Base-by-base conservation (phyloP, 306 rosid species). In the Canavalia ensiformis region DNA sequence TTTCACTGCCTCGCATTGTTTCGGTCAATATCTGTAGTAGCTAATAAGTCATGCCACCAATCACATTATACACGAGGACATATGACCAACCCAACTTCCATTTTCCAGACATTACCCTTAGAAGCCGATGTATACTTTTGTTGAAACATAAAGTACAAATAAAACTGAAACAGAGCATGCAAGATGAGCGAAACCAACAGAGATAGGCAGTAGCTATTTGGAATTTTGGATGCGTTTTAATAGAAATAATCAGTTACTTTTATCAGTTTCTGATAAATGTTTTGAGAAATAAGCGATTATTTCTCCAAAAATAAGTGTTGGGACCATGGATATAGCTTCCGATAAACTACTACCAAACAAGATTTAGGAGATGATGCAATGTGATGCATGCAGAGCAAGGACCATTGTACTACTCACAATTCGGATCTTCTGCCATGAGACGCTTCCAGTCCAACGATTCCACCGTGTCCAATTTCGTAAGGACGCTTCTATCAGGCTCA, bases 391-490 rank as follows among this genome's bases (percentile, higher is more conserved):
- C 81, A 76, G 29, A 76, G 46, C 18, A 85, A 58, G 34, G 35
- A 66, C 30, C 12, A 41, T 44, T 52, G 34, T 7, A 18, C 44
- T 29, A 86, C 98, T 87, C 91, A 93, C 99, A 87, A 81, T 87
- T 91, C 7, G 97, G 99, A 88, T 95, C 99, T 59, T 91, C 91
- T 11, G 92, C 90, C 96, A 93, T 91, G 39, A 95, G 84, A 80
- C 92, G 93, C 77, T 84, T 89, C 99, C 99, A 95, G 47, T 95
- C 99, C 82, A 95, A 85, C 31, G 98, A 95, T 74, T 83, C 88
- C 28, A 82, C 85, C 0, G 87, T 86, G 52, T 88, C 90, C 81
- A 91, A 84, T 69, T 78, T 92, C 54, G 79, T 60, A 59, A 67
- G 72, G n/a, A 42, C 83, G 30, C 9, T 83, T 28, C 91, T 90